These are phyloP conservation scores for Exobasidium rhododendri DNA, from an alignment of 1,284 basidiomycete species.

Conservation along the genomic window DNA sequence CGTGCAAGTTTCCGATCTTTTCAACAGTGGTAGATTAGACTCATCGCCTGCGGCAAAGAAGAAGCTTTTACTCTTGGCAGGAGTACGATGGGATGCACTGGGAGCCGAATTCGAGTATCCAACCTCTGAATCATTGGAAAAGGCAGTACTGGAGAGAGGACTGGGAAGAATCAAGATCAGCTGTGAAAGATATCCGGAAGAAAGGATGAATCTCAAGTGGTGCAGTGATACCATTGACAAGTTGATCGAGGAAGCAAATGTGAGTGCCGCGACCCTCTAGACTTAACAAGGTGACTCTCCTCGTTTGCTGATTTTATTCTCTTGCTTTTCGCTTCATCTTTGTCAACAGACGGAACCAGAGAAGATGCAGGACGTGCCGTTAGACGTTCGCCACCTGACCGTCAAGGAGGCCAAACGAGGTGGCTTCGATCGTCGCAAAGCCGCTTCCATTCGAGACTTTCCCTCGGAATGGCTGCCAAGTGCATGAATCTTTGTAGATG, in stretches of 20 bases:
- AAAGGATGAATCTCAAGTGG: slow-evolving; percentile 57
- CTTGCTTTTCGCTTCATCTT: too few relatives aligned
- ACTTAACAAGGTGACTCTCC: slow-evolving; percentile 1
- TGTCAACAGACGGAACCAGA: slow-evolving; percentile 29
- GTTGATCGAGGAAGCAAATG: slow-evolving; percentile 53
- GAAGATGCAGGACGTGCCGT: slow-evolving; percentile 47
- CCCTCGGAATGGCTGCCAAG: slow-evolving; percentile 54
- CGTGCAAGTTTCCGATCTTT: slow-evolving; percentile 42
- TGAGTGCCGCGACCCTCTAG: slow-evolving; percentile 22
- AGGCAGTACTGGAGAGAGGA: slow-evolving; percentile 1
- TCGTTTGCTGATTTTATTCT: too few relatives aligned
- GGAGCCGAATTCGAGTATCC: neutral
- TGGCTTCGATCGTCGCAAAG: slow-evolving; percentile 29
- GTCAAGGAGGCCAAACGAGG: slow-evolving; percentile 34
- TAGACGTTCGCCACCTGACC: slow-evolving; percentile 47
- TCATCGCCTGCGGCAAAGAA: slow-evolving; percentile 36
- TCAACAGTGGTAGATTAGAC: slow-evolving; percentile 26
- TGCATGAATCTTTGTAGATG: neutral
- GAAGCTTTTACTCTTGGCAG: slow-evolving; percentile 56
- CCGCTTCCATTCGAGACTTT: slow-evolving; percentile 47
- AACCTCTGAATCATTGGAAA: neutral
- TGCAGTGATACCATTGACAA: slow-evolving; percentile 56
- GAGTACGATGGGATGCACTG: slow-evolving; percentile 35
- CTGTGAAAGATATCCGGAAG: slow-evolving; percentile 53
- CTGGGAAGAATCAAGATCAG: slow-evolving; percentile 48